Base-by-base conservation (phyloP, 441 rosid species). In the Croton setiger region DNA sequence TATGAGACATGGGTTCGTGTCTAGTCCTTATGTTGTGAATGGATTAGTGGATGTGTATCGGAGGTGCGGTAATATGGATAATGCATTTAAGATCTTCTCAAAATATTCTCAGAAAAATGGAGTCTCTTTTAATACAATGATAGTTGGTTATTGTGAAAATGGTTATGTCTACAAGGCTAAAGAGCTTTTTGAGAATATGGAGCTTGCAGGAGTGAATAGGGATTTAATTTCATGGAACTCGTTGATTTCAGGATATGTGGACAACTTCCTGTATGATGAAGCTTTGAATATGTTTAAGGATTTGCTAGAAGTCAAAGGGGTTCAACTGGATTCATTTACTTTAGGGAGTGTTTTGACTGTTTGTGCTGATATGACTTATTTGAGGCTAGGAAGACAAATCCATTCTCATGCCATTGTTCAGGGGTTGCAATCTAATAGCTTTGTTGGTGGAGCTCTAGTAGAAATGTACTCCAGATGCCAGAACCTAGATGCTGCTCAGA, bases 401-500 rank as follows among this genome's bases (percentile, higher is more conserved):
- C 93, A 86, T 76, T 68, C 79, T 12, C 70, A 63, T 65, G 84
- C 89, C 35, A 69, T 84, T 72, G 71, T 65, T 59, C 59, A 63
- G 68, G 86, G 87, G 43, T 79, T 86, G 76, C 85, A 83, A 53
- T 73, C 81, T 39, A 73, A 85, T 76, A 79, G 84, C 51, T 86
- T 83, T 53, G 86, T 86, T 17, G 93, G 93, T n/a, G 88, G 90
- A 48, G 86, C 93, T 53, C 75, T 86, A 63, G 84, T 86, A 55
- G 90, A 88, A 74, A 74, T 86, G 90, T 86, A 79, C 75, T 68
- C 85, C 51, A 81, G 76, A 74, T 83, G 85, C 71, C 74, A 36
- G 31, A 85, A 80, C 60, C 69, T 78, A 33, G 64, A 7, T 6
- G 75, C 89, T 7, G 91, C 89, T 51, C 84, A 69, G 59, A 73